Conservation (phyloP, 1,139 yeast species). For the Kurtzmaniella quercitrusa region DNA sequence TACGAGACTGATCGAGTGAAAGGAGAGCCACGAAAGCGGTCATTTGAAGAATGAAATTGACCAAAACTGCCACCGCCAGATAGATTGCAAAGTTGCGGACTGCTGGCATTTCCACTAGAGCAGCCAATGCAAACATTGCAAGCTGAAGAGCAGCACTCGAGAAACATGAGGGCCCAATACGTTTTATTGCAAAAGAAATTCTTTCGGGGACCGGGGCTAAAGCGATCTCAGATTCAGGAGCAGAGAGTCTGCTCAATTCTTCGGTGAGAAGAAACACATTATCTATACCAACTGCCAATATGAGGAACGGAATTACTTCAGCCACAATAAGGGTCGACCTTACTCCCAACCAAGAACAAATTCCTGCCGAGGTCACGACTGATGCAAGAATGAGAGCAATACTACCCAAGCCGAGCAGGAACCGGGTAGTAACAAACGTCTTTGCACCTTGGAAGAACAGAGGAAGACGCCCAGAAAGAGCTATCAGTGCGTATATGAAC, state of each 20-base stretch:
- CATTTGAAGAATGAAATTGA: constrained; percentile 75
- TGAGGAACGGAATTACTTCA: constrained; percentile 93
- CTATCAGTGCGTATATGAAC: constrained; percentile 85
- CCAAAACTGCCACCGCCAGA: constrained; percentile 79
- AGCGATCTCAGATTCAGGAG: constrained; percentile 19
- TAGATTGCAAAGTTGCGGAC: constrained; percentile 89
- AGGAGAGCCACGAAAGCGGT: constrained; percentile 77
- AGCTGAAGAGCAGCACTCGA: constrained; percentile 75
- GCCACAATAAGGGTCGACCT: constrained; percentile 91
- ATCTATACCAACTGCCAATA: constrained; percentile 92
- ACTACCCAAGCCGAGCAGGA: constrained; percentile 77
- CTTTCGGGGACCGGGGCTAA: constrained; percentile 39
- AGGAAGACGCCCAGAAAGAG: constrained; percentile 61
- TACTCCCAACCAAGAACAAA: constrained; percentile 70
- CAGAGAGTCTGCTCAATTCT: constrained; percentile 56
- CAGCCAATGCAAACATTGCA: constrained; percentile 73
- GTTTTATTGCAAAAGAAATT: constrained; percentile 59
- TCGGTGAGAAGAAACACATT: constrained; percentile 84
- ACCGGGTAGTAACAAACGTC: constrained; percentile 56
- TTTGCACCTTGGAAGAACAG: constrained; percentile 17
- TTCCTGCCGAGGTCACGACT: constrained; percentile 75
- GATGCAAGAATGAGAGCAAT: constrained; percentile 76
- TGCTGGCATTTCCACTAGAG: constrained; percentile 90
- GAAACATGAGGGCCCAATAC: constrained; percentile 84
- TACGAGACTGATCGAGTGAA: constrained; percentile 61